Base-by-base conservation (phyloP, 208 protist genomes). In the Angomonas ambiguus region DNA sequence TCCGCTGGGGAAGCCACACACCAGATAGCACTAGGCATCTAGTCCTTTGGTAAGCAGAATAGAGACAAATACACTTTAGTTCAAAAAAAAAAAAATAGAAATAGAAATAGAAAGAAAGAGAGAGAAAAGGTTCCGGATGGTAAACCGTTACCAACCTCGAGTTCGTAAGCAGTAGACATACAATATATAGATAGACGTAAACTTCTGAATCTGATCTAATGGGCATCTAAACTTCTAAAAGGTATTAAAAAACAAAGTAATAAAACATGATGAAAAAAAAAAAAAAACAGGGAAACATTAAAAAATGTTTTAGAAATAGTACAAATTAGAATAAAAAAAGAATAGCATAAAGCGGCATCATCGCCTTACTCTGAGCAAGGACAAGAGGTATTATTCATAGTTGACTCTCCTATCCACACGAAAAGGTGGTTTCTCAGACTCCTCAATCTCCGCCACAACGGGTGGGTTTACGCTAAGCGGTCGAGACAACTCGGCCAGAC, bases 401-500 rank as follows among this genome's bases (percentile, higher is more conserved):
- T 65, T 24, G 2, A 76, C 48, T 49, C 85, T 82, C 18, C 79
- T 79, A 33, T 67, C 61, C 2, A 92, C 79, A 41, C 76, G 82
- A 72, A 92, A 92, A 6, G 73, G 74, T 18, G 85, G 85, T 10
- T 67, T 61, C 2, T 48, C 59, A 10, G 65, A 67, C 28, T 66
- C 48, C 27, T 76, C 66, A 57, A 65, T 70, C 35, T 79, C 73
- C 25, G 48, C 65, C 18, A 77, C 69, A 10, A 57, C 41, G 27
- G 67, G 74, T 35, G 76, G 76, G 11, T 72, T 87, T 16, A 89
- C 72, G 0, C 72, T 71, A 31, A 76, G 67, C 8, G 87, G 87
- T 31, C 76, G 72, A 1, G 87, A 62, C 35, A 93, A 69, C 53
- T 76, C 27, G 28, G 59, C 45, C 27, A 93, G 66, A 20, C 83